Evolutionary conservation across 371 early-diverging fungal genomes (phyloP).

Genomic region (Mucor saturninus): DNA sequence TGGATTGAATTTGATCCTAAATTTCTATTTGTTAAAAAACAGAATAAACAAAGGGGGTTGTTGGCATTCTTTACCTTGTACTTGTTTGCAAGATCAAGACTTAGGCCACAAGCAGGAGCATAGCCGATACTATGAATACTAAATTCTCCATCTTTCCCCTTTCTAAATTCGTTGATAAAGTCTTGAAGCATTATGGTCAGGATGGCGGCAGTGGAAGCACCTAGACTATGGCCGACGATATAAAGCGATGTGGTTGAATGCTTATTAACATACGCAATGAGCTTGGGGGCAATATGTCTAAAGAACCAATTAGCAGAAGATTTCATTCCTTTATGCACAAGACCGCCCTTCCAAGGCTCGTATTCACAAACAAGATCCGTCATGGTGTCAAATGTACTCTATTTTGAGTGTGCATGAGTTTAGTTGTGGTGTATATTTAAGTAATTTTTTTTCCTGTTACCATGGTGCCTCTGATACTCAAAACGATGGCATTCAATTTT

Average conservation of each 20-base stretch:
- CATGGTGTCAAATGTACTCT: slow-evolving; percentile 79
- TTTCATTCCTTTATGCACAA: slow-evolving; percentile 82
- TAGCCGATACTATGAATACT: slow-evolving; percentile 38
- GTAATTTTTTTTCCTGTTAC: slow-evolving; percentile 29
- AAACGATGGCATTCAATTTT: slow-evolving; percentile 66
- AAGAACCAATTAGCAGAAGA: slow-evolving; percentile 78
- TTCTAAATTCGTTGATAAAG: slow-evolving; percentile 57
- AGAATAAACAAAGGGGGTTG: neutral
- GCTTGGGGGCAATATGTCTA: slow-evolving; percentile 65
- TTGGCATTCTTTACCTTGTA: slow-evolving; percentile 34
- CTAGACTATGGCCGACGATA: slow-evolving; percentile 82
- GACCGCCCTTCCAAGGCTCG: slow-evolving; percentile 81
- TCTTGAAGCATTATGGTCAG: slow-evolving; percentile 76
- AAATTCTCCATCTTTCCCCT: slow-evolving; percentile 38
- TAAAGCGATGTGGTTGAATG: slow-evolving; percentile 61
- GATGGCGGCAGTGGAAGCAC: slow-evolving; percentile 75
- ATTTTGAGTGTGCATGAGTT: neutral
- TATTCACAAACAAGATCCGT: slow-evolving; percentile 87
- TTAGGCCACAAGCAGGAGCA: slow-evolving; percentile 47
- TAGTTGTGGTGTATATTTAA: neutral
- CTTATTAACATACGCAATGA: slow-evolving; percentile 66
- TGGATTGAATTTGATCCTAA: slow-evolving; percentile 40
- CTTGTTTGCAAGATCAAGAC: slow-evolving; percentile 38
- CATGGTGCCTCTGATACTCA: slow-evolving; percentile 83
- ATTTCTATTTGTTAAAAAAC: neutral